phyloP scores from a whole-genome alignment of 2,329 filamentous ascomycete genomes.

The Alternaria dauci region DNA sequence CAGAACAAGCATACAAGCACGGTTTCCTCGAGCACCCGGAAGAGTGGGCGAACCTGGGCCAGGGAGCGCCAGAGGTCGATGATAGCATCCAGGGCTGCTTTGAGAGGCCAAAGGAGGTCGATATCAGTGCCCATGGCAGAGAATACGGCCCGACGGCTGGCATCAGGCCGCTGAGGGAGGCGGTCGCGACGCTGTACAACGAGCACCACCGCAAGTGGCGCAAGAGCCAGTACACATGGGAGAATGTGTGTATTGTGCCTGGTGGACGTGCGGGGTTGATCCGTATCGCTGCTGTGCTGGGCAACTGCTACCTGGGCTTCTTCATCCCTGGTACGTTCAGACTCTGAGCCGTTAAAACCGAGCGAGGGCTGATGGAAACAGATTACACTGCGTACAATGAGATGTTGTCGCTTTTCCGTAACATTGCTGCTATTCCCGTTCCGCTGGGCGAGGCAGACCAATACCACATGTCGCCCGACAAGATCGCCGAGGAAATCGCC shows the following conservation, averaged over 20 bases:
- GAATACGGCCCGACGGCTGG: conserved; percentile 94
- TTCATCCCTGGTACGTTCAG: conserved; percentile 70
- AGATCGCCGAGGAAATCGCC: conserved; percentile 89
- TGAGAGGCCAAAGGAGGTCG: conserved; percentile 77
- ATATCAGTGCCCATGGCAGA: conserved; percentile 78
- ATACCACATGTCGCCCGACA: conserved; percentile 92
- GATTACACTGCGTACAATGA: conserved; percentile 97
- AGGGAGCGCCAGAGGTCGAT: conserved; percentile 93
- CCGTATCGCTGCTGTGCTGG: conserved; percentile 90
- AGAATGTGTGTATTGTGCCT: conserved; percentile 84
- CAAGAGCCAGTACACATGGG: conserved; percentile 90
- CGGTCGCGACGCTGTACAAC: conserved; percentile 92
- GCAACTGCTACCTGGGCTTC: conserved; percentile 91
- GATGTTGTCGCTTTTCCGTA: conserved; percentile 95
- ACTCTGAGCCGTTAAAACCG: too few species aligned
- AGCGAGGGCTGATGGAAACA: conserved; percentile 31
- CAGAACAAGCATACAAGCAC: conserved; percentile 85
- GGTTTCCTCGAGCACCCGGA: conserved; percentile 85
- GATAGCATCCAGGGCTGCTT: conserved; percentile 93
- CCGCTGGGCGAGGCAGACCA: conserved; percentile 84
- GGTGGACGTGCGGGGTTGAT: conserved; percentile 92
- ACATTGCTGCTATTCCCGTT: conserved; percentile 60
- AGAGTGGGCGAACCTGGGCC: conserved; percentile 90
- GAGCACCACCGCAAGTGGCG: conserved; percentile 89
- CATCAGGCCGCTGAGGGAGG: conserved; percentile 87